A percentile compares a stretch with the other conserved stretches of the same genome.
These are phyloP conservation scores for Auricularia heimuer DNA, from an alignment of 768 basidiomycete species.

Conservation along the genomic window DNA sequence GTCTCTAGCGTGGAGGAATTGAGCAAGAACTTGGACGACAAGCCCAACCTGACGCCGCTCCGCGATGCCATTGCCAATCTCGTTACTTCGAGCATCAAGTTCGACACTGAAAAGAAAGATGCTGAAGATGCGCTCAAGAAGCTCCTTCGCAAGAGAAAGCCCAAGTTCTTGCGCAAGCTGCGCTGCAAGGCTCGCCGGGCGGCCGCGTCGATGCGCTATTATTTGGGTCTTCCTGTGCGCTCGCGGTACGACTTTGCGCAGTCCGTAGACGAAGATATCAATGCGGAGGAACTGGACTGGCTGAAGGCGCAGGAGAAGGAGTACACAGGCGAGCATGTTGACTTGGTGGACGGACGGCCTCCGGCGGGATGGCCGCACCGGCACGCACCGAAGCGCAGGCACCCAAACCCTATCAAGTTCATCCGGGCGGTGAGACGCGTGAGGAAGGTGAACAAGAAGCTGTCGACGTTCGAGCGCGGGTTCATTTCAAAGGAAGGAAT, in stretches of 20 bases:
- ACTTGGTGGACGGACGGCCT: neutral
- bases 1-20: slow-evolving; percentile 41
- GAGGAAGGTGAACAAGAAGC: slow-evolving; percentile 49
- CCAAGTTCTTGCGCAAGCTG: neutral
- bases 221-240: neutral
- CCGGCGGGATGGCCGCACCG: neutral
- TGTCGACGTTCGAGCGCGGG: slow-evolving; percentile 65
- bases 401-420: slow-evolving; percentile 26
- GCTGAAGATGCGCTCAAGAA: slow-evolving; percentile 28
- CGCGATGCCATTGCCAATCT: slow-evolving; percentile 20
- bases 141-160: slow-evolving; percentile 20
- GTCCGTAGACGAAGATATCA: too few species aligned
- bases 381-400: neutral
- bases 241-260: neutral
- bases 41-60: slow-evolving; percentile 12
- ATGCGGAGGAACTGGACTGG: neutral
- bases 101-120: slow-evolving; percentile 22
- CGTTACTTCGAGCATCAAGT: slow-evolving; percentile 18
- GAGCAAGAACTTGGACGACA: slow-evolving; percentile 12
- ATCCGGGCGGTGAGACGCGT: slow-evolving; percentile 52
- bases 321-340: neutral
- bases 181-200: neutral
- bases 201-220: neutral
- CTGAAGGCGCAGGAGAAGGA: neutral
- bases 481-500: slow-evolving; percentile 74